A percentile compares a stretch with the other conserved stretches of the same genome.
These are phyloP conservation scores for Thelonectria discophora DNA, from an alignment of 2,329 filamentous ascomycete genomes.

Conservation along the genomic window DNA sequence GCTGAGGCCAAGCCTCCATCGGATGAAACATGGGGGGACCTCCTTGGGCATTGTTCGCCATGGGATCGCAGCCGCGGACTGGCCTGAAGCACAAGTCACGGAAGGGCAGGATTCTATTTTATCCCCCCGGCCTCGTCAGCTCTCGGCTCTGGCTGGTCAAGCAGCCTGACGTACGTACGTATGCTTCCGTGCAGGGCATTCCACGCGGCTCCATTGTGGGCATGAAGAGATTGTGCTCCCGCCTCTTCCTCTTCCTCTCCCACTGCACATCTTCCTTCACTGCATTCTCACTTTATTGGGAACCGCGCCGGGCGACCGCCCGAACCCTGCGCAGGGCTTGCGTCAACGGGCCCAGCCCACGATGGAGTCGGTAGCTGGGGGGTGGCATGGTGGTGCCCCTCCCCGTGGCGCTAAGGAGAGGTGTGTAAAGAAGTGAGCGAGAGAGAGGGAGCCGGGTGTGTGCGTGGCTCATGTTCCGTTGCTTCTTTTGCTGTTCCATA, in stretches of 20 bases:
- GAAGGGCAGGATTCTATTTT: too few relatives aligned
- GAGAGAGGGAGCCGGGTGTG: too few relatives aligned
- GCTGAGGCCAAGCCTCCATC: neutral
- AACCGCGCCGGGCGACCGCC: conserved; percentile 27
- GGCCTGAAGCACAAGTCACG: neutral
- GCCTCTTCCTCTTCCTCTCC: neutral
- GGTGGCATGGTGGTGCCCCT: neutral
- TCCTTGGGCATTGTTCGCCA: neutral
- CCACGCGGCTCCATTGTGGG: too few relatives aligned
- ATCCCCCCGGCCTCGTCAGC: neutral
- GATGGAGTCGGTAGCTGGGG: neutral
- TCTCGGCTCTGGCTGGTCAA: too few relatives aligned
- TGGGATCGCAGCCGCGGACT: neutral
- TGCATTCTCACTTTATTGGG: conserved; percentile 7
- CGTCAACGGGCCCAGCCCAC: conserved; percentile 23
- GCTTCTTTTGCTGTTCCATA: neutral
- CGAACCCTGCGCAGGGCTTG: conserved; percentile 29
- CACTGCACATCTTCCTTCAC: neutral
- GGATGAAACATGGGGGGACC: neutral
- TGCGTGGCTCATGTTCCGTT: neutral
- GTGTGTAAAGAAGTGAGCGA: neutral
- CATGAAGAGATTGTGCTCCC: too few relatives aligned
- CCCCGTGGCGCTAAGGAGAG: neutral
- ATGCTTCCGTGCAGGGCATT: neutral
- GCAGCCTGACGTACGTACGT: neutral